Percentiles rank a stretch among this genome's conserved stretches.
Conservation (phyloP, 2,329 filamentous ascomycete species). For the Didymella arachidicola region DNA sequence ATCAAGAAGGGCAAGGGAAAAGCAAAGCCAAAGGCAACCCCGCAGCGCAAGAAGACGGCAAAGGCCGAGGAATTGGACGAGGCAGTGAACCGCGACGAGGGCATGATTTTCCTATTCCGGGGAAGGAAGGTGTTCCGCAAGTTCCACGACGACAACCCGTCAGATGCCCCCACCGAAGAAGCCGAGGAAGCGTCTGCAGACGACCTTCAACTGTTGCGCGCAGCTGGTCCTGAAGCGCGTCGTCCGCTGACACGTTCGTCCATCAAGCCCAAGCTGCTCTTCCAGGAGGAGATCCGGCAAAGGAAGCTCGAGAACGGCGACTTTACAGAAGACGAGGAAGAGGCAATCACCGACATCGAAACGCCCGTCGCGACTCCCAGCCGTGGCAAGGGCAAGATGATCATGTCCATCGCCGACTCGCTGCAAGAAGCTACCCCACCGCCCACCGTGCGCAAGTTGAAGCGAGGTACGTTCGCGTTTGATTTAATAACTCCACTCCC, state of each 20-base stretch:
- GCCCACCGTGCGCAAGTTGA: slow-evolving; percentile 67
- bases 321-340: slow-evolving; percentile 65
- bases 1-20: slow-evolving; percentile 56
- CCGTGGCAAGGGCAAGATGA: slow-evolving; percentile 52
- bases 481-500: too few relatives aligned
- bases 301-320: slow-evolving; percentile 51
- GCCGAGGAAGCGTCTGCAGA: slow-evolving; percentile 45
- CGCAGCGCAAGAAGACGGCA: slow-evolving; percentile 63
- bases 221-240: slow-evolving; percentile 50
- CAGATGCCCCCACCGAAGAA: slow-evolving; percentile 47
- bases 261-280: slow-evolving; percentile 76
- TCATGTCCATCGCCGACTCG: slow-evolving; percentile 61
- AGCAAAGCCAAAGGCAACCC: slow-evolving; percentile 55
- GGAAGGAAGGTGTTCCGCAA: slow-evolving; percentile 81
- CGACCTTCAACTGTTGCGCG: slow-evolving; percentile 48
- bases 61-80: slow-evolving; percentile 68
- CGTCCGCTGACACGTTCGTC: slow-evolving; percentile 70
- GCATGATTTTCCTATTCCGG: slow-evolving; percentile 79
- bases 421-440: slow-evolving; percentile 59
- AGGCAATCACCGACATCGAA: slow-evolving; percentile 64
- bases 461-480: slow-evolving; percentile 60
- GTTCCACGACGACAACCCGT: slow-evolving; percentile 58
- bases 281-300: slow-evolving; percentile 63
- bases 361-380: slow-evolving; percentile 42
- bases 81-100: slow-evolving; percentile 71